These are phyloP conservation scores for Waitea zeae DNA, from an alignment of 1,284 basidiomycete genomes.

Conservation along the genomic window DNA sequence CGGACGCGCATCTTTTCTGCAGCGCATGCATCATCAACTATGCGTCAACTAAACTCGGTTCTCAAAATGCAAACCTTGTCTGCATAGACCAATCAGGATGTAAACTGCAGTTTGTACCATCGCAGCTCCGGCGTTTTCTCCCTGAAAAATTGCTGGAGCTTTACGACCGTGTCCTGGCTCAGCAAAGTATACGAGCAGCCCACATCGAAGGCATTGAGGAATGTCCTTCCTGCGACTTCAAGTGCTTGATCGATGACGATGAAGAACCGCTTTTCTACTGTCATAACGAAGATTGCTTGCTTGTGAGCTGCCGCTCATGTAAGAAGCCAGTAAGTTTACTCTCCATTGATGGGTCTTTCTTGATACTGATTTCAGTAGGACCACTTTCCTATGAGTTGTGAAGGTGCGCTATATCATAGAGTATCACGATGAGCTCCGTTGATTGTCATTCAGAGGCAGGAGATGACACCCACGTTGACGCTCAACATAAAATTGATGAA, in stretches of 20 bases:
- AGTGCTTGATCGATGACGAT: conserved; percentile 61
- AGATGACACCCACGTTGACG: conserved; percentile 54
- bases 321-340: conserved; percentile 43
- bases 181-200: conserved; percentile 62
- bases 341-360: not conserved
- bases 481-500: conserved; percentile 66
- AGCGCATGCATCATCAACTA: conserved; percentile 22
- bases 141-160: conserved; percentile 45
- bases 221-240: conserved; percentile 79
- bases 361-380: conserved; percentile 24
- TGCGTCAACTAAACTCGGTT: conserved; percentile 17
- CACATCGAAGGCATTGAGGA: conserved; percentile 60
- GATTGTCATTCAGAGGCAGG: too few relatives aligned
- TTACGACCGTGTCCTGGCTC: conserved; percentile 60
- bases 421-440: too few relatives aligned
- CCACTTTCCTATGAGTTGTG: conserved; percentile 73
- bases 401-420: too few relatives aligned
- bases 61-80: conserved; percentile 28
- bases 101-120: conserved; percentile 43
- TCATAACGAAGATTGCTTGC: conserved; percentile 52
- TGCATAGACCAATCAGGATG: conserved; percentile 75
- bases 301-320: conserved; percentile 62
- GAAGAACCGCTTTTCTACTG: conserved; percentile 69
- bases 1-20: conserved; percentile 48
- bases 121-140: conserved; percentile 45